Conservation (phyloP, 2,329 filamentous ascomycete genomes). For the Colletotrichum sp. region DNA sequence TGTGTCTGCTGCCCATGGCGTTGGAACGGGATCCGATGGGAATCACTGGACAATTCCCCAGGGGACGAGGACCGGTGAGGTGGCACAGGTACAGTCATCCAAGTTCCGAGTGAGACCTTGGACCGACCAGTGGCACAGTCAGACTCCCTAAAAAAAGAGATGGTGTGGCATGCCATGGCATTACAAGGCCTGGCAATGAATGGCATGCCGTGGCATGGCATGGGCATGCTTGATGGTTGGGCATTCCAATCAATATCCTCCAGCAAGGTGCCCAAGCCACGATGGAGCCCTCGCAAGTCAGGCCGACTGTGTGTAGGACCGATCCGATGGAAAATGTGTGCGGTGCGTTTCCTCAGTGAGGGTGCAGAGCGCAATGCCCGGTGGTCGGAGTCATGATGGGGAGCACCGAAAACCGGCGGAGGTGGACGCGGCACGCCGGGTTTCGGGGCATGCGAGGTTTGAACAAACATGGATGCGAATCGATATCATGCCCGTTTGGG, state of each 20-base stretch:
- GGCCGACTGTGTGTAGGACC: not conserved
- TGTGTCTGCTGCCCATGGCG: constrained; percentile 15
- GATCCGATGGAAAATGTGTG: not conserved
- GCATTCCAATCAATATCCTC: not conserved
- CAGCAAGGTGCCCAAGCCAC: not conserved
- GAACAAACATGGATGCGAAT: not conserved
- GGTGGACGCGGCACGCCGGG: constrained; percentile 16
- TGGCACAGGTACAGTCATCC: constrained; percentile 5
- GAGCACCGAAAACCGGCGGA: constrained; percentile 21
- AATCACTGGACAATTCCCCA: not conserved
- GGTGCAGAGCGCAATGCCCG: constrained; percentile 15
- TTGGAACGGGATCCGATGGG: not conserved
- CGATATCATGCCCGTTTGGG: constrained; percentile 2
- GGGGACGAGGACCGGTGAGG: not conserved
- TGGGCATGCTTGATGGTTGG: not conserved
- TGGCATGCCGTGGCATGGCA: not conserved
- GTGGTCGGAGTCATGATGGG: constrained; percentile 20
- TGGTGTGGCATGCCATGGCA: not conserved
- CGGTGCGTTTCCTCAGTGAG: not conserved
- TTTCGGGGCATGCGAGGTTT: constrained; percentile 20
- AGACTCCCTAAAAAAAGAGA: not conserved
- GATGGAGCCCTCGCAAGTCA: not conserved
- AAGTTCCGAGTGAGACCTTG: not conserved
- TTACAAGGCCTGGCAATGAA: not conserved
- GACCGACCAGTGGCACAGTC: not conserved